A percentile compares a stretch with the other conserved stretches of the same genome.
Evolutionary conservation across 2,329 filamentous ascomycete genomes (phyloP).

Genomic region (Fusarium pilosicola): DNA sequence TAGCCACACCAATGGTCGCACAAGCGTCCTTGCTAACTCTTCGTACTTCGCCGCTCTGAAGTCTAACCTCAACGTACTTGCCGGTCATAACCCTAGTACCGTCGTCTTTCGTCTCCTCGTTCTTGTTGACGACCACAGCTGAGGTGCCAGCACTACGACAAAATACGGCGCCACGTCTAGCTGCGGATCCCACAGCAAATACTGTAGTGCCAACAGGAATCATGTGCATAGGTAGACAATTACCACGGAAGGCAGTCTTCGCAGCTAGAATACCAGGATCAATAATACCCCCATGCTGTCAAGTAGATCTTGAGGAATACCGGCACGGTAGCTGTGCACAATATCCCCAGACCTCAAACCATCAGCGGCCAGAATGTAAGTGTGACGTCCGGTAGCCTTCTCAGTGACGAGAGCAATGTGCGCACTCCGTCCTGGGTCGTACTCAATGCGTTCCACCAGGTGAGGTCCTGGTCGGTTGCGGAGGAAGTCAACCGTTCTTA

Average conservation of each 20-base stretch:
- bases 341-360: constrained; percentile 91
- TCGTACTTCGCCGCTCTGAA: constrained; percentile 93
- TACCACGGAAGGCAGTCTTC: constrained; percentile 92
- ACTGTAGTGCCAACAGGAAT: constrained; percentile 93
- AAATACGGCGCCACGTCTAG: constrained; percentile 82
- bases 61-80: constrained; percentile 82
- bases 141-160: constrained; percentile 95
- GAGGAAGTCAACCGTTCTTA: constrained; percentile 90
- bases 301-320: constrained; percentile 87
- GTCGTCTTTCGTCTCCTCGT: constrained; percentile 74
- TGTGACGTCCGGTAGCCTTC: constrained; percentile 77
- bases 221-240: constrained; percentile 95
- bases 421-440: constrained; percentile 91
- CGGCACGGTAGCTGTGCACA: constrained; percentile 89
- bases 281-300: constrained; percentile 88
- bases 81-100: constrained; percentile 72
- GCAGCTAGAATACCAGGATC: constrained; percentile 97
- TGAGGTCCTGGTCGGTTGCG: constrained; percentile 84
- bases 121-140: constrained; percentile 88
- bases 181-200: constrained; percentile 85
- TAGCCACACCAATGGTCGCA: constrained; percentile 92
- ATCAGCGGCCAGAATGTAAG: constrained; percentile 95
- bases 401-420: constrained; percentile 90
- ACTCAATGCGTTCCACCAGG: constrained; percentile 91
- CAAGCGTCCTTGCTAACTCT: constrained; percentile 92